Evolutionary conservation across 139 green algal genomes (phyloP).

Genomic region (Micromonas commoda): DNA sequence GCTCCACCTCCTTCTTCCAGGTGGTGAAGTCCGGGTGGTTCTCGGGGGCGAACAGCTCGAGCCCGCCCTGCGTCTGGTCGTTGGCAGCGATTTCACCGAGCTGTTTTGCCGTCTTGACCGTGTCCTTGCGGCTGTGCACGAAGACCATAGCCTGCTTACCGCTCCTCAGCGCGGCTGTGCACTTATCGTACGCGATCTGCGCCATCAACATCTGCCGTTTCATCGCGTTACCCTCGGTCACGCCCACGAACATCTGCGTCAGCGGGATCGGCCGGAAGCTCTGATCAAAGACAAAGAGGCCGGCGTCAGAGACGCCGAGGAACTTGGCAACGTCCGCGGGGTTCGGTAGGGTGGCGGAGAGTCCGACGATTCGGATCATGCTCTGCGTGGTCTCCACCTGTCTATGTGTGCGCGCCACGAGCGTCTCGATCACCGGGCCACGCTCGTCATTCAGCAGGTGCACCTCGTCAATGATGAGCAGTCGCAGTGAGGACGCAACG

Average conservation of each 20-base stretch:
- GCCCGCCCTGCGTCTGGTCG: constrained; percentile 42
- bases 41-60: constrained; percentile 52
- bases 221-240: constrained; percentile 77
- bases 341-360: constrained; percentile 96
- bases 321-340: constrained; percentile 90
- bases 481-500: constrained; percentile 42
- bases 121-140: constrained; percentile 90
- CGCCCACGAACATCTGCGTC: constrained; percentile 84
- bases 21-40: neutral
- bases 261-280: constrained; percentile 88
- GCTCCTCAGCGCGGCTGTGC: constrained; percentile 58
- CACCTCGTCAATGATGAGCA: constrained; percentile 91
- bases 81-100: constrained; percentile 54
- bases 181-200: constrained; percentile 86
- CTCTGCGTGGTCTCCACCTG: constrained; percentile 56
- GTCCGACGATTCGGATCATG: constrained; percentile 97
- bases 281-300: constrained; percentile 95
- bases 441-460: constrained; percentile 96
- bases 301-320: constrained; percentile 66
- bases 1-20: constrained; percentile 66
- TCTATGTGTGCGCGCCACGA: constrained; percentile 86
- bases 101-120: constrained; percentile 72
- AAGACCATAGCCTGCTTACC: constrained; percentile 99
- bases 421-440: constrained; percentile 93
- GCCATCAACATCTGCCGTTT: constrained; percentile 72